phyloP scores from a whole-genome alignment of 768 basidiomycete species.

The Asterophora lycoperdoides region DNA sequence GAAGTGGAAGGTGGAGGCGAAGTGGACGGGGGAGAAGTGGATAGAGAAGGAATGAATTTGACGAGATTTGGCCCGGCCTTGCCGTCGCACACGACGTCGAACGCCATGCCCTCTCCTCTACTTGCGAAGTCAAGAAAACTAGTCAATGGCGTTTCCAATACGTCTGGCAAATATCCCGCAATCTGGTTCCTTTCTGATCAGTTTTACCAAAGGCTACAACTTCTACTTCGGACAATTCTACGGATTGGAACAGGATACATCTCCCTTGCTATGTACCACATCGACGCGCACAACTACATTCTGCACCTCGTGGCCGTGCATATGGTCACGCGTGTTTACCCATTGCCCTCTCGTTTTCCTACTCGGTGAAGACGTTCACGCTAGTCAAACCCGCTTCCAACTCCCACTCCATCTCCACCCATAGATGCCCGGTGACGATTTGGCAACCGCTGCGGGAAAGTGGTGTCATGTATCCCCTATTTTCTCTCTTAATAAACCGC shows the following conservation, averaged over 20 bases:
- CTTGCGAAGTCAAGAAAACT: neutral
- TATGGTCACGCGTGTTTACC: no score
- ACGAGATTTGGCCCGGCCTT: neutral
- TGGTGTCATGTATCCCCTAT: neutral
- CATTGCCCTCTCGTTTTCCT: neutral
- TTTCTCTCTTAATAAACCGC: neutral
- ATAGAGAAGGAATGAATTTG: conserved; percentile 28
- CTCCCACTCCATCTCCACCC: neutral
- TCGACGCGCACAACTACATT: neutral
- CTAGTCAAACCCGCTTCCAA: neutral
- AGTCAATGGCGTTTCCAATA: neutral
- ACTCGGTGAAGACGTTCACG: neutral
- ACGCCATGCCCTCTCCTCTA: neutral
- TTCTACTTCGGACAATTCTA: neutral
- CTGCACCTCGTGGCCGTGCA: no score
- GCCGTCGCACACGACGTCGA: neutral
- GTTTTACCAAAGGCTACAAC: no score
- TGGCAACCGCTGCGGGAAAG: neutral
- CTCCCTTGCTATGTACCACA: neutral
- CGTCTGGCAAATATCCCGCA: neutral
- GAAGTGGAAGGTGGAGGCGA: conserved; percentile 37
- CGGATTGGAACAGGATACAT: neutral
- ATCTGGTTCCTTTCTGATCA: neutral
- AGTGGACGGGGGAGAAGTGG: conserved; percentile 34
- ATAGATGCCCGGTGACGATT: neutral